Evolutionary conservation across 1,284 basidiomycete genomes (phyloP).

Genomic region (Malassezia equina): DNA sequence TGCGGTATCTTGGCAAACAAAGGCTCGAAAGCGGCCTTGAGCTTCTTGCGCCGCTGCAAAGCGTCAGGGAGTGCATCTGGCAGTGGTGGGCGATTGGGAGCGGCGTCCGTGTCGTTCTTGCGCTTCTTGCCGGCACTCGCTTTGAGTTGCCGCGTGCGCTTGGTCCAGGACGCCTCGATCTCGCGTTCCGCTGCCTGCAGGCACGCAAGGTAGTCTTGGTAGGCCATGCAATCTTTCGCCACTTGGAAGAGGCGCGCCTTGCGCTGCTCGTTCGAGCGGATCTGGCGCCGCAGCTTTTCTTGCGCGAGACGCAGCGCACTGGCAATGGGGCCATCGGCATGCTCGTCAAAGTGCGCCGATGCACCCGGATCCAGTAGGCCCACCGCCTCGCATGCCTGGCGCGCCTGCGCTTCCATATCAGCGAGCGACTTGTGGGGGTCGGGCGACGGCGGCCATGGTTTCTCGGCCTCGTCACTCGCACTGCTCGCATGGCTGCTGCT

Average conservation of each 20-base stretch:
- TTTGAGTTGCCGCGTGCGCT: slow-evolving; percentile 40
- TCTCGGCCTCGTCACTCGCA: neutral
- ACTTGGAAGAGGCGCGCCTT: slow-evolving; percentile 63
- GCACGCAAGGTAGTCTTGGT: slow-evolving; percentile 53
- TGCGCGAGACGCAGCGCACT: slow-evolving; percentile 80
- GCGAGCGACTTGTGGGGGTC: slow-evolving; percentile 6
- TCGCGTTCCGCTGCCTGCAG: slow-evolving; percentile 43
- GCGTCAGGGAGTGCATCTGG: slow-evolving; percentile 32
- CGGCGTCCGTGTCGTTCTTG: slow-evolving; percentile 25
- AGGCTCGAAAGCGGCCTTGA: slow-evolving; percentile 34
- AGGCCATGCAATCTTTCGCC: slow-evolving; percentile 76
- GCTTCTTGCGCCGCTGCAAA: slow-evolving; percentile 30
- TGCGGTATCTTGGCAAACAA: slow-evolving; percentile 34
- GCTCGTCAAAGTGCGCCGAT: slow-evolving; percentile 50
- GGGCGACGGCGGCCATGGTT: slow-evolving; percentile 47
- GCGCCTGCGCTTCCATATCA: slow-evolving; percentile 8
- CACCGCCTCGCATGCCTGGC: slow-evolving; percentile 7
- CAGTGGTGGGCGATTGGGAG: slow-evolving; percentile 33
- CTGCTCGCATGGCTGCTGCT: neutral
- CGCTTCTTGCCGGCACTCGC: slow-evolving; percentile 41
- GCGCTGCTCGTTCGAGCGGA: slow-evolving; percentile 70
- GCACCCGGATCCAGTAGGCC: slow-evolving; percentile 11
- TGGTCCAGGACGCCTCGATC: slow-evolving; percentile 42
- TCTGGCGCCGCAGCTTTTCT: slow-evolving; percentile 64
- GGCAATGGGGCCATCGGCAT: slow-evolving; percentile 74